These are phyloP conservation scores for Diaporthe citri DNA, from an alignment of 2,329 filamentous ascomycete species.

Conservation along the genomic window DNA sequence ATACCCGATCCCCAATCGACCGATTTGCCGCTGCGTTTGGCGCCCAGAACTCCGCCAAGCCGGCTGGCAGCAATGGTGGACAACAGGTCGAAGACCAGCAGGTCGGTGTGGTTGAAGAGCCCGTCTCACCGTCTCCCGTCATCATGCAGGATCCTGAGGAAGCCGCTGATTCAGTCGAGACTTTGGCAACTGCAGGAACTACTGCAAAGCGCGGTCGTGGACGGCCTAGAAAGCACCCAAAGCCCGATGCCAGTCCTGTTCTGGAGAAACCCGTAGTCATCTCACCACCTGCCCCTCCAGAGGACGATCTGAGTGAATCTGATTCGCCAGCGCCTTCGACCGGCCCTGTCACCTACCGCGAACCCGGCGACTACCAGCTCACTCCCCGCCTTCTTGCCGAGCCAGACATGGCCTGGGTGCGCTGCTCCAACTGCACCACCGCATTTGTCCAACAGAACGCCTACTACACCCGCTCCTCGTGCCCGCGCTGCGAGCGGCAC, in stretches of 20 bases:
- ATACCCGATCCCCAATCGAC: constrained; percentile 19
- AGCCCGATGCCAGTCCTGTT: constrained; percentile 31
- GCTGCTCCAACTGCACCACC: constrained; percentile 85
- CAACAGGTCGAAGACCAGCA: background rate
- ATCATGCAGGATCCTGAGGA: constrained; percentile 11
- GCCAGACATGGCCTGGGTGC: constrained; percentile 84
- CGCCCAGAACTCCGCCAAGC: background rate
- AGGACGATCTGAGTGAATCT: background rate
- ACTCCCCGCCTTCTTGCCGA: constrained; percentile 82
- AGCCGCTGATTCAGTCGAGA: constrained; percentile 14
- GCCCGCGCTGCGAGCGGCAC: constrained; percentile 93
- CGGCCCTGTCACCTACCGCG: constrained; percentile 56
- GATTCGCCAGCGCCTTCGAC: background rate
- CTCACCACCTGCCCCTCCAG: constrained; percentile 24
- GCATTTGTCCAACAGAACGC: constrained; percentile 91
- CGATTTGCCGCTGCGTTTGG: constrained; percentile 35
- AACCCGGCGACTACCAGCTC: constrained; percentile 85
- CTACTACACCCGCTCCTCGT: constrained; percentile 87
- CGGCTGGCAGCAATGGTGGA: background rate
- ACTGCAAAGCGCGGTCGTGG: constrained; percentile 44
- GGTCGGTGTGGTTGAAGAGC: background rate
- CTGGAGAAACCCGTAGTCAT: background rate
- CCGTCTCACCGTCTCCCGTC: background rate
- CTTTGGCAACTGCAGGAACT: background rate
- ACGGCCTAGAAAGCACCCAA: constrained; percentile 51